Evolutionary conservation across 2,329 filamentous ascomycete species (phyloP).

Genomic region (Bipolaris sorokiniana): DNA sequence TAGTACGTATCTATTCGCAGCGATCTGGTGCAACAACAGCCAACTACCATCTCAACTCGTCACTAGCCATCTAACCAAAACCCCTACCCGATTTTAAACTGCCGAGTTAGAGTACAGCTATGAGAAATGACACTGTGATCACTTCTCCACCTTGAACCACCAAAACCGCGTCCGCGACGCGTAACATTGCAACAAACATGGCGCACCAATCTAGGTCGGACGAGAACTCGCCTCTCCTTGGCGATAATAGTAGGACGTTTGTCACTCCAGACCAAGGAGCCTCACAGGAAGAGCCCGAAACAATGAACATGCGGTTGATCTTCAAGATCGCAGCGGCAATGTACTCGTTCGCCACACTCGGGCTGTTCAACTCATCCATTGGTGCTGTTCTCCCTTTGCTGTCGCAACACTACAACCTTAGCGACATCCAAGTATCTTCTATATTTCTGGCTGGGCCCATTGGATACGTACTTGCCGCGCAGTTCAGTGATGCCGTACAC

Average conservation of each 20-base stretch:
- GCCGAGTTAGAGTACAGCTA: not conserved
- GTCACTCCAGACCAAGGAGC: not conserved
- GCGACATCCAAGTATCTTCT: constrained; percentile 53
- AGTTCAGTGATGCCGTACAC: constrained; percentile 51
- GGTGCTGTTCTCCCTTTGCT: constrained; percentile 49
- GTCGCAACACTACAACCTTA: constrained; percentile 50
- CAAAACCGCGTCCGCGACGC: not conserved
- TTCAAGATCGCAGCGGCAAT: constrained; percentile 60
- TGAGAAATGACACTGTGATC: not conserved
- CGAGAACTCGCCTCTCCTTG: constrained; percentile 16
- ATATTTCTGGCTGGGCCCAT: constrained; percentile 53
- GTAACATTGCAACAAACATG: constrained; percentile 9
- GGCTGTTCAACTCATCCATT: constrained; percentile 42
- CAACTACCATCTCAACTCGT: not conserved
- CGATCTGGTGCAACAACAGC: constrained; percentile 14
- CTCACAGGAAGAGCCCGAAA: not conserved
- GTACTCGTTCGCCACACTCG: constrained; percentile 64
- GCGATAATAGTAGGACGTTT: not conserved
- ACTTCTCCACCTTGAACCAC: too few species aligned
- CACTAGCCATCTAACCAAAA: not conserved
- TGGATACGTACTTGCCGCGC: constrained; percentile 55
- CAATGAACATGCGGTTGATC: constrained; percentile 2
- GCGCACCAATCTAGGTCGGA: not conserved
- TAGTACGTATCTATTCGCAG: not conserved
- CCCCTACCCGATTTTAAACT: not conserved